Base-by-base conservation (phyloP, 306 rosid species). In the Alnus rubra region DNA sequence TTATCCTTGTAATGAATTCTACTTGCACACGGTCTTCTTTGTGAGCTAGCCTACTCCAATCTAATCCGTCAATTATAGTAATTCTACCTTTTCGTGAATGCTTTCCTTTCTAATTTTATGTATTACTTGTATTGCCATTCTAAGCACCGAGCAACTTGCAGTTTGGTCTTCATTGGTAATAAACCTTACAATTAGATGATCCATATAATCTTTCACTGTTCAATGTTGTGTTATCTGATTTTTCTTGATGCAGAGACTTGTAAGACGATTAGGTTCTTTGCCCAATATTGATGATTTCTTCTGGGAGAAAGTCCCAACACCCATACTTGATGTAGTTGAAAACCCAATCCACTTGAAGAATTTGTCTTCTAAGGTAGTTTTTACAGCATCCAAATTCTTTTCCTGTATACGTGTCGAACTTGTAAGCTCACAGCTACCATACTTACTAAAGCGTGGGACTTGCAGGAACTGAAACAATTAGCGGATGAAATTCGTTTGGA, bases 281-380 rank as follows among this genome's bases (percentile, higher is more conserved):
- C 88, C 94, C 28, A 89, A 89, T 60, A 67, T 64, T 83, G 93
- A 87, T 80, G 92, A 84, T 76, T 87, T 80, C 79, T 81, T 84
- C 81, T 81, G 92, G 85, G 98, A 94, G 72, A 84, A 88, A 84
- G 72, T 47, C 64, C 83, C 93, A 8, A 92, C 98, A 35, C 97
- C 97, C 67, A 76, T 94, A 56, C 97, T 94, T 84, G 98, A 94
- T 86, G 83, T 81, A 42, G 76, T 94, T 74, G 95, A 91, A 75
- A 91, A 71, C 83, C 98, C 98, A 50, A 87, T 88, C 79, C 89
- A 88, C 89, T 85, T 94, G 95, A 94, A 94, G 91, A 92, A 88
- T 74, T 85, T 94, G 78, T 89, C 97, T 77, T 49, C 68, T 75
- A 82, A 88, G 89, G 98, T 94, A 77, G 89, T 77, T 83, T 39